phyloP scores from a whole-genome alignment of 1,284 basidiomycete species.

The Ganoderma resinaceum region DNA sequence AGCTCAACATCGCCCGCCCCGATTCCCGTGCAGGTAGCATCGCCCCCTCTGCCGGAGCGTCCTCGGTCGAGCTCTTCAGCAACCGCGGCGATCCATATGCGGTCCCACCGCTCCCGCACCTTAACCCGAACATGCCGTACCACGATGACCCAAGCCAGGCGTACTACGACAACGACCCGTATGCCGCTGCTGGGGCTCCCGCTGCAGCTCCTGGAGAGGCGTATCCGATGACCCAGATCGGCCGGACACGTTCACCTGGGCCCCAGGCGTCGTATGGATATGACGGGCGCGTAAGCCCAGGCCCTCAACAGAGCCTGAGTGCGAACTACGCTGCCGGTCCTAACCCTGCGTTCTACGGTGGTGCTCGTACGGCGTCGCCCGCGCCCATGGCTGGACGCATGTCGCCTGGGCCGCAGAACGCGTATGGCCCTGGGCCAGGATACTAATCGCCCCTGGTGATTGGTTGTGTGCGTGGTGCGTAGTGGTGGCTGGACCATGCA shows the following conservation, averaged over 20 bases:
- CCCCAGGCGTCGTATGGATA: slow-evolving; percentile 46
- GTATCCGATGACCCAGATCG: slow-evolving; percentile 82
- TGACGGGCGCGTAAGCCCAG: slow-evolving; percentile 34
- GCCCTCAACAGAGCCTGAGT: slow-evolving; percentile 38
- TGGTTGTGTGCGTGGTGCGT: slow-evolving; percentile 2
- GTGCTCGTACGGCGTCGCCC: neutral
- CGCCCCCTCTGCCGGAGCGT: slow-evolving; percentile 53
- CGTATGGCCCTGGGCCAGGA: slow-evolving; percentile 34
- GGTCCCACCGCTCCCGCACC: slow-evolving; percentile 82
- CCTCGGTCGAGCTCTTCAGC: slow-evolving; percentile 52
- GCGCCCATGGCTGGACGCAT: slow-evolving; percentile 39
- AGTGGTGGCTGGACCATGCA: slow-evolving; percentile 33
- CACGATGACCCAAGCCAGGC: slow-evolving; percentile 67
- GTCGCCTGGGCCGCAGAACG: slow-evolving; percentile 53
- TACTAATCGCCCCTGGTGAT: slow-evolving; percentile 19
- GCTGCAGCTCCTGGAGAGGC: slow-evolving; percentile 61
- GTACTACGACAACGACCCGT: slow-evolving; percentile 77
- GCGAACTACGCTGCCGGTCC: slow-evolving; percentile 32
- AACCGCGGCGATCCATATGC: slow-evolving; percentile 72
- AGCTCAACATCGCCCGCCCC: slow-evolving; percentile 60
- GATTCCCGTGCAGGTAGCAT: slow-evolving; percentile 45
- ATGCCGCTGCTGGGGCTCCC: slow-evolving; percentile 48
- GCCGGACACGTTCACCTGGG: slow-evolving; percentile 42
- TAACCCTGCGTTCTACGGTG: slow-evolving; percentile 35
- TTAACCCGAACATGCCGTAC: slow-evolving; percentile 77